Base-by-base conservation (phyloP, 805 yeast species). In the Metschnikowia similis region DNA sequence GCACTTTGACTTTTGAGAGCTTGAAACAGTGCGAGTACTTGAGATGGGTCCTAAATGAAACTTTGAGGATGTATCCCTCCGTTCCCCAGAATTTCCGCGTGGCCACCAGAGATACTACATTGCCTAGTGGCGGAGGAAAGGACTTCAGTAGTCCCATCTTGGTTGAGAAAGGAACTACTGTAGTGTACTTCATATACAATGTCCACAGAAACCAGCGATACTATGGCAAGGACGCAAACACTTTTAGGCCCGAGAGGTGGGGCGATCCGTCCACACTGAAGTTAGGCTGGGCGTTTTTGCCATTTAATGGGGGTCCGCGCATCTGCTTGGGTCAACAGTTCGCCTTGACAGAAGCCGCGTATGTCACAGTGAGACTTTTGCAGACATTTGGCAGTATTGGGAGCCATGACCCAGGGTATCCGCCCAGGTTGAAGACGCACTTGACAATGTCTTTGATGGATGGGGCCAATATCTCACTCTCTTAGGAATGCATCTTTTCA, bases 201-300 rank as follows among this genome's bases (percentile, higher is more conserved):
- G 70, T 77, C 57, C 83, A 79, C 57, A 71, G 80, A 51, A 31
- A 45, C 40, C 48, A 48, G 49, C 41, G 43, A 9, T 57, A 61
- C 56, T 78, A 70, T 67, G 82, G 83, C 42, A 60, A 66, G 40
- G 79, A 77, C 47, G 73, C 77, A 21, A 52, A 58, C n/a, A 70
- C 53, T 46, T 78, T 74, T 60, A 62, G 65, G 16, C 83, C 83
- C 4, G 79, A 75, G 55, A 67, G 83, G 48, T 79, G 82, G 82
- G 63, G 59, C 29, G 68, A 65, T 42, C 54, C 56, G 14, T 10
- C 42, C 8, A 45, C 47, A 16, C 50, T 48, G 38, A 58, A 53
- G 47, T 43, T 56, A 45, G 64, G 62, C 29, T 60, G 64, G 64
- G 57, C 56, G 6, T 60, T 47, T 37, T 50, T 60, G 17, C 64